Percentiles rank a stretch among this genome's conserved stretches.
phyloP scores from a whole-genome alignment of 169 alveolate genomes.

The Cryptosporidium meleagridis region DNA sequence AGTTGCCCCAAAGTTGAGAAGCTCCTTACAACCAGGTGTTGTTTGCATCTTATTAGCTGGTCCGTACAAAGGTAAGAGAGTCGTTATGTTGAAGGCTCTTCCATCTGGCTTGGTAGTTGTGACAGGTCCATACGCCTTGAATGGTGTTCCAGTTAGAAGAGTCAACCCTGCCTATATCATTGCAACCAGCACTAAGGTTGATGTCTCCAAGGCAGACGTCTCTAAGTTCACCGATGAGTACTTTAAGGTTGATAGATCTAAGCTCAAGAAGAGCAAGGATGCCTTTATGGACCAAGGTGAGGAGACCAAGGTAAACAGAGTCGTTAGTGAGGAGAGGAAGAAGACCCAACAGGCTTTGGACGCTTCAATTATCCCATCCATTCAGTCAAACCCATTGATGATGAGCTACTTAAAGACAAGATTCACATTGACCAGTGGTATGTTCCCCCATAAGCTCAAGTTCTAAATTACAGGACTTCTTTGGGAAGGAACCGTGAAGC shows the following conservation, averaged over 20 bases:
- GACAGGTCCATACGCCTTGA: slow-evolving; percentile 95
- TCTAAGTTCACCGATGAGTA: slow-evolving; percentile 84
- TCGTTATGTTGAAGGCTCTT: slow-evolving; percentile 94
- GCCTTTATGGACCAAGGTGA: slow-evolving; percentile 83
- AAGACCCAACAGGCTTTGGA: slow-evolving; percentile 83
- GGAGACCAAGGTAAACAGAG: slow-evolving; percentile 75
- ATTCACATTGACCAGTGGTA: slow-evolving; percentile 91
- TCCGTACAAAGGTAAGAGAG: slow-evolving; percentile 97
- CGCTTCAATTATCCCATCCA: slow-evolving; percentile 79
- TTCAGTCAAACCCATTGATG: slow-evolving; percentile 80
- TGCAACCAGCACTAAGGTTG: slow-evolving; percentile 94
- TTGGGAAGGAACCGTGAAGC: background rate
- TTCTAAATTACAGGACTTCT: slow-evolving; percentile 81
- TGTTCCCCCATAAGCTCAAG: slow-evolving; percentile 91
- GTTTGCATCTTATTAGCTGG: slow-evolving; percentile 96
- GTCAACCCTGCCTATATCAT: slow-evolving; percentile 95
- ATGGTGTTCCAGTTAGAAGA: slow-evolving; percentile 98
- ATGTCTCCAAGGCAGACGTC: slow-evolving; percentile 82
- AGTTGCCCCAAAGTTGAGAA: slow-evolving; percentile 82
- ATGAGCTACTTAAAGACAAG: slow-evolving; percentile 87
- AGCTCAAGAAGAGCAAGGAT: slow-evolving; percentile 79
- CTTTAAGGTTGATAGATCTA: slow-evolving; percentile 75
- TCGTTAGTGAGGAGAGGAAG: slow-evolving; percentile 74
- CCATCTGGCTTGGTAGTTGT: slow-evolving; percentile 93
- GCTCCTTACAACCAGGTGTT: slow-evolving; percentile 90